These are phyloP conservation scores for Setaria viridis DNA, from an alignment of 202 grass and related monocot genomes.

Conservation along the genomic window DNA sequence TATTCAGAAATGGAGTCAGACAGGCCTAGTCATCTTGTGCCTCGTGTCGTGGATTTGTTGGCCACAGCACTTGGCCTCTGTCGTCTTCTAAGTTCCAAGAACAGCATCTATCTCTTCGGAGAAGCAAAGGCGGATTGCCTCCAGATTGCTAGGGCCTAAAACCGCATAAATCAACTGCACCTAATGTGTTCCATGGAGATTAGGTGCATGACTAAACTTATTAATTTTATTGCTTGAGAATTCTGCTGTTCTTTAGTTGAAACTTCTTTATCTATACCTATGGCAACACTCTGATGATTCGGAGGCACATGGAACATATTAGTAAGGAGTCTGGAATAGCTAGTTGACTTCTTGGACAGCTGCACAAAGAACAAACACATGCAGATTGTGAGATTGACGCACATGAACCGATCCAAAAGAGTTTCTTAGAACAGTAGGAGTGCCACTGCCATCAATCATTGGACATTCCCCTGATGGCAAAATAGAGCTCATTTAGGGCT, in stretches of 20 bases:
- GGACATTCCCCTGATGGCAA: constrained; percentile 2
- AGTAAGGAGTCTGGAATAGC: not conserved
- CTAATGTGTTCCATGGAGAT: not conserved
- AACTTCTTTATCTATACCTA: not conserved
- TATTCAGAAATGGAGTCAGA: not conserved
- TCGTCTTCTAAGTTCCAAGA: not conserved
- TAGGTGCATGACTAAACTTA: not conserved
- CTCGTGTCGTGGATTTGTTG: not conserved
- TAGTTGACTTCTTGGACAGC: not conserved
- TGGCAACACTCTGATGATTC: not conserved
- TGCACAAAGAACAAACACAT: not conserved
- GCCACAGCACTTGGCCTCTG: not conserved
- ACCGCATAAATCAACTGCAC: not conserved
- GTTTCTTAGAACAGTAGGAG: not conserved
- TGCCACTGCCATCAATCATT: not conserved
- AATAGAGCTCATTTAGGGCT: not conserved
- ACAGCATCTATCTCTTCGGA: constrained; percentile 28
- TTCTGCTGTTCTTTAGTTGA: not conserved
- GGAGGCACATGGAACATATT: not conserved
- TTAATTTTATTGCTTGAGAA: not conserved
- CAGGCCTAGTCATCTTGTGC: not conserved
- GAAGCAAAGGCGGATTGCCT: constrained; percentile 46
- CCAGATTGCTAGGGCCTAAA: not conserved
- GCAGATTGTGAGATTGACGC: not conserved
- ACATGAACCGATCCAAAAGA: constrained; percentile 13